Base-by-base conservation (phyloP, 129 eudicot genomes). In the Flaveria sonorensis region DNA sequence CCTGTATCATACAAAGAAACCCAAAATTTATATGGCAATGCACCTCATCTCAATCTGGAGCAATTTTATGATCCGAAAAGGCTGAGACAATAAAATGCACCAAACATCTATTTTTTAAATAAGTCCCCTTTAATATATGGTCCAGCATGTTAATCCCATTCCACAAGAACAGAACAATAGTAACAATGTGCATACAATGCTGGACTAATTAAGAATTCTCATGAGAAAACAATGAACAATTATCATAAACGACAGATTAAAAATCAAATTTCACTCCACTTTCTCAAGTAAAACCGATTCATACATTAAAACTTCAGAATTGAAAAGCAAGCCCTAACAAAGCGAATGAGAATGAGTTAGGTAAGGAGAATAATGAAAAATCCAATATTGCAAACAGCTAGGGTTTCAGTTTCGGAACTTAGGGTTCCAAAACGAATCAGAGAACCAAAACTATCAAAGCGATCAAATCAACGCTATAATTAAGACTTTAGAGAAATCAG, bases 321-420 rank as follows among this genome's bases (percentile, higher is more conserved):
- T 3, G 59, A 30, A 67, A 77, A 77, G 10, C 76, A 46, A 70
- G 18, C 70, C 82, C 76, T 78, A 70, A 70, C 40, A 12, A 32
- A 19, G 57, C 26, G 36, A 69, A 61, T 30, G 46, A 46, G 42
- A 50, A 50, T 42, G 51, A 78, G 70, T 48, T 69, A 50, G 55
- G 32, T 39, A 52, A 32, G 18, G 1, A 10, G 2, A 36, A 67
- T 4, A 56, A 69, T 1, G 4, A 7, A 70, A 23, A 78, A 46
- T 7, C n/a, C 70, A 51, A 32, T 36, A 50, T 61, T 71, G 43
- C 42, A 46, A 20, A 71, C 16, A 71, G 14, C 45, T 79, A 72
- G 77, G 82, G 72, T 71, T 79, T 43, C 76, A 68, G 23, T 42
- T 36, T 57, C 46, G 56, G 43, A 51, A 66, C 9, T 51, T 43